These are phyloP conservation scores for Geosmithia putterillii DNA, from an alignment of 2,329 filamentous ascomycete species.

Conservation along the genomic window DNA sequence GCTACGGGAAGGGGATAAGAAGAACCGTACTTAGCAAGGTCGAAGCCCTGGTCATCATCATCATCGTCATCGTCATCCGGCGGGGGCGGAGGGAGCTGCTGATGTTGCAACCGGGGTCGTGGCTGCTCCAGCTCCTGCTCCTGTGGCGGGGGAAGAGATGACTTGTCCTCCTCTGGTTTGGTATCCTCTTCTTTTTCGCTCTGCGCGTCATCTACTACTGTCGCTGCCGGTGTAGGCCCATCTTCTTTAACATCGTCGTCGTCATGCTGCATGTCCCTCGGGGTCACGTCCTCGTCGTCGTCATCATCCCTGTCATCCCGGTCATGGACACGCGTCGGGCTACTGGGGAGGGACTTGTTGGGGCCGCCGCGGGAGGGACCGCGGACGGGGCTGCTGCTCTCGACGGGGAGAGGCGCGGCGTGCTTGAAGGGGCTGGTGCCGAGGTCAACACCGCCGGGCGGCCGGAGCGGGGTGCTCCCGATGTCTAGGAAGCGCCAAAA, in stretches of 20 bases:
- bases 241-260: background rate
- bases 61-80: conserved; percentile 8
- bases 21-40: conserved; percentile 43
- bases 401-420: conserved; percentile 24
- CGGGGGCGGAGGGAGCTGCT: background rate
- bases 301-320: background rate
- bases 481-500: conserved; percentile 83
- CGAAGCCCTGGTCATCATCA: conserved; percentile 41
- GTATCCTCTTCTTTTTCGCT: conserved; percentile 2
- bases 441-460: conserved; percentile 24
- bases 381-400: conserved; percentile 47
- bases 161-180: conserved; percentile 3
- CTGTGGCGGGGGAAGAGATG: conserved; percentile 2
- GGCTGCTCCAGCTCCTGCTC: no score
- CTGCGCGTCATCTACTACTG: background rate
- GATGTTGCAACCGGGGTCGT: background rate
- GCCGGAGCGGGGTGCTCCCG: conserved; percentile 55
- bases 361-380: conserved; percentile 6
- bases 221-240: no score
- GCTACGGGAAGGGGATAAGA: background rate
- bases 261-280: background rate
- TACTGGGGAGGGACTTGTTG: conserved; percentile 39
- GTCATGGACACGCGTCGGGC: conserved; percentile 32
- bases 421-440: conserved; percentile 48
- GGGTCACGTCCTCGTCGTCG: conserved; percentile 8